Base-by-base conservation (phyloP, 2,329 filamentous ascomycete species). In the Knufia fluminis region DNA sequence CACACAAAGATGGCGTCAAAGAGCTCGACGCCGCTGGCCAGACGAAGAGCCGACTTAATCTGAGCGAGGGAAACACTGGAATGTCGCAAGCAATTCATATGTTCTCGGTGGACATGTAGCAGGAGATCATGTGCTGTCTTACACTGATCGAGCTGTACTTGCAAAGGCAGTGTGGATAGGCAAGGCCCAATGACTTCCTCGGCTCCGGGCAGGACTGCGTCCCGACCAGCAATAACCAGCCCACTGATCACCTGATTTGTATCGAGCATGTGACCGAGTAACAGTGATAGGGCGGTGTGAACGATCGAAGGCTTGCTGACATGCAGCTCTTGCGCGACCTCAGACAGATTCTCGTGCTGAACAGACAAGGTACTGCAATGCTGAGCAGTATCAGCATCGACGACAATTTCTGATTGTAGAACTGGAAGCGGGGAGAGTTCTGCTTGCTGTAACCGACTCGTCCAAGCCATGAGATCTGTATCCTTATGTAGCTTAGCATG, bases 1-100 rank as follows among this genome's bases (percentile, higher is more conserved):
- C 90, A 96, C 0, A 90, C 82, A 59, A 94, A 83, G 0, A 95
- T 69, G 0, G 82, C 75, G 57, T 94, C 86, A 57, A 91, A 95
- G 0, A 94, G 66, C 23, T 73, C 67, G 1, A 83, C 52, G 0
- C 74, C 76, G 2, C 75, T 77, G 1, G 75, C 65, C 56, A 76
- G 79, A 59, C 80, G 83, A 32, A 48, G 31, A 33, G 45, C 45
- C n/a, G 32, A 17, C 14, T 48, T 38, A 55, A 95, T 86, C 1
- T 88, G 79, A 1, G 78, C 69, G 2, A 94, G 71, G 0, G 86
- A 74, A 4, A 89, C 60, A 1, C 70, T 69, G 19, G 76, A 77
- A 61, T 91, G 73, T 14, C 78, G 72, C 46, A 94, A 72, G 48
- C 81, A 74, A 2, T 76, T 72, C 28, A 83, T 76, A 55, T 86